Conservation (phyloP, 768 basidiomycete species). For the Tremella yokohamensis region DNA sequence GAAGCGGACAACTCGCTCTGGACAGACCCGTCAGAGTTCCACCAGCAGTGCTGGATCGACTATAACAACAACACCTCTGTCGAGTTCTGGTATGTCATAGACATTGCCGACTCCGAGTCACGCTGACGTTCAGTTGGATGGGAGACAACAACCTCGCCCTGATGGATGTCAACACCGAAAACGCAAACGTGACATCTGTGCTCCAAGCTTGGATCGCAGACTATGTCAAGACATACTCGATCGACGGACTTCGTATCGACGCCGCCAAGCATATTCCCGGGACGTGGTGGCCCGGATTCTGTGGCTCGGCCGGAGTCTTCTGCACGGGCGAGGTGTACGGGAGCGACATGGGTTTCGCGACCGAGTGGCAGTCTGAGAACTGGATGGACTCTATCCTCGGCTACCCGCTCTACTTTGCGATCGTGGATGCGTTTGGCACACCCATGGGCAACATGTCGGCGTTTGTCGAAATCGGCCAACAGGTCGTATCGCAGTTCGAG, state of each 20-base stretch:
- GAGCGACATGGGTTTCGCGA: conserved; percentile 53
- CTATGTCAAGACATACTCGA: conserved; percentile 65
- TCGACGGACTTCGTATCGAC: conserved; percentile 85
- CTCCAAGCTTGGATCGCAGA: conserved; percentile 68
- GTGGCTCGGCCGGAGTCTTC: conserved; percentile 70
- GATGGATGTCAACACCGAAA: conserved; percentile 73
- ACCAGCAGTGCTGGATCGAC: conserved; percentile 70
- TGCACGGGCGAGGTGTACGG: conserved; percentile 81
- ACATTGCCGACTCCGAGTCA: background rate
- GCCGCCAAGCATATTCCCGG: conserved; percentile 62
- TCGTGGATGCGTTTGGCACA: conserved; percentile 35
- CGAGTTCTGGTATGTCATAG: conserved; percentile 37
- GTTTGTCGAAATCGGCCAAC: conserved; percentile 34
- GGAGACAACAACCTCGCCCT: conserved; percentile 71
- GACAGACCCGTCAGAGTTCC: conserved; percentile 58
- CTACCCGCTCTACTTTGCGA: conserved; percentile 44
- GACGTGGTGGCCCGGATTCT: conserved; percentile 74
- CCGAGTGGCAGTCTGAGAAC: conserved; percentile 38
- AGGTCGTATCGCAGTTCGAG: conserved; percentile 32
- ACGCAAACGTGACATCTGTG: conserved; percentile 61
- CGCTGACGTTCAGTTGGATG: conserved; percentile 61
- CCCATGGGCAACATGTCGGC: conserved; percentile 43
- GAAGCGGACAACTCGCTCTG: conserved; percentile 30
- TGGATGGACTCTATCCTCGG: conserved; percentile 46
- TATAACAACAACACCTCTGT: conserved; percentile 57